Percentiles rank a stretch among this genome's conserved stretches.
phyloP scores from a whole-genome alignment of 352 stramenopile species.

The Phytophthora capsici region DNA sequence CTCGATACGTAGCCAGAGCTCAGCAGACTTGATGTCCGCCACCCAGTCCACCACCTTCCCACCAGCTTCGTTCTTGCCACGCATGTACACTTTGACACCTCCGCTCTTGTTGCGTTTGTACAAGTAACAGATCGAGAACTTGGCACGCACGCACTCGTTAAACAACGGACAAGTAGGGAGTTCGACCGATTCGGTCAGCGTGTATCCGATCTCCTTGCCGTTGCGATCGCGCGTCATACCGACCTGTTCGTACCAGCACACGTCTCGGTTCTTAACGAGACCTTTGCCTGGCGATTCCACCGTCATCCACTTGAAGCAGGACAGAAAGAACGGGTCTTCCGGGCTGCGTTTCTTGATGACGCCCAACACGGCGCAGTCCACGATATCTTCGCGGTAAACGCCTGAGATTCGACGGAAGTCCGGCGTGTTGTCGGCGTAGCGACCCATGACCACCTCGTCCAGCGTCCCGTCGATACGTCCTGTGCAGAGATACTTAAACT shows the following conservation, averaged over 20 bases:
- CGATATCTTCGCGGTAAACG: slow-evolving; percentile 78
- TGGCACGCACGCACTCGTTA: slow-evolving; percentile 70
- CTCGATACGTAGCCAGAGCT: slow-evolving; percentile 75
- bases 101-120: slow-evolving; percentile 80
- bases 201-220: slow-evolving; percentile 85
- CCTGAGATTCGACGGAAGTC: slow-evolving; percentile 75
- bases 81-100: slow-evolving; percentile 81
- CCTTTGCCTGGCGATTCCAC: slow-evolving; percentile 72
- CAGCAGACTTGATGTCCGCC: slow-evolving; percentile 72
- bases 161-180: slow-evolving; percentile 69
- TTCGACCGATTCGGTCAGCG: slow-evolving; percentile 78
- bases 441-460: slow-evolving; percentile 78
- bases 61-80: slow-evolving; percentile 70
- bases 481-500: slow-evolving; percentile 70
- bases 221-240: slow-evolving; percentile 70
- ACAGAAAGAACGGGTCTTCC: slow-evolving; percentile 70
- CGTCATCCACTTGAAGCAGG: slow-evolving; percentile 87
- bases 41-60: slow-evolving; percentile 80
- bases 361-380: slow-evolving; percentile 78
- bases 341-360: slow-evolving; percentile 59
- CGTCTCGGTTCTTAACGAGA: slow-evolving; percentile 79
- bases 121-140: slow-evolving; percentile 77
- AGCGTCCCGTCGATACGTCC: slow-evolving; percentile 72
- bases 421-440: slow-evolving; percentile 76
- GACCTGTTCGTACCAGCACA: slow-evolving; percentile 83